Evolutionary conservation across 352 stramenopile species (phyloP).

Genomic region (Phytophthora syringae): DNA sequence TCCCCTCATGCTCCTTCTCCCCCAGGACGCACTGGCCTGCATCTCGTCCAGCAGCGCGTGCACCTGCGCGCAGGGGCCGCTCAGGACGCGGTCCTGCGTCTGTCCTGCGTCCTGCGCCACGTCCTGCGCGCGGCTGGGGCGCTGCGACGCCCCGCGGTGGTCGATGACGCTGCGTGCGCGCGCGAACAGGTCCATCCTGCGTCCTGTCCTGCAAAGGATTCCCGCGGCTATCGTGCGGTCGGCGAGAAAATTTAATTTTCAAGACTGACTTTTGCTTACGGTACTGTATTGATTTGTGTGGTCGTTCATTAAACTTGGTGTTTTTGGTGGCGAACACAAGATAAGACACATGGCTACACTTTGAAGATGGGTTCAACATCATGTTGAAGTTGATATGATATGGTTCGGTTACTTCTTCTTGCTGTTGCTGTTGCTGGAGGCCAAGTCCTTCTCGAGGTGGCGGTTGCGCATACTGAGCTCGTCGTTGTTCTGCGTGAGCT

Average conservation of each 20-base stretch:
- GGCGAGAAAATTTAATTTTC: constrained; percentile 35
- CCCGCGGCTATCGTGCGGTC: constrained; percentile 16
- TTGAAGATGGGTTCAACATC: neutral
- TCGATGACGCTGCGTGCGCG: constrained; percentile 40
- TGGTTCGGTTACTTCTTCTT: constrained; percentile 34
- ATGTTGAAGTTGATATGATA: constrained; percentile 20
- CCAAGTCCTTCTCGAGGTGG: constrained; percentile 65
- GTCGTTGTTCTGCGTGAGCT: constrained; percentile 78
- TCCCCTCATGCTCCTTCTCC: constrained; percentile 68
- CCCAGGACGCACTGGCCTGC: constrained; percentile 49
- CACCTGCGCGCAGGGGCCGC: constrained; percentile 33
- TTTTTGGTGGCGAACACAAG: too few species aligned
- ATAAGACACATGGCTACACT: constrained; percentile 32
- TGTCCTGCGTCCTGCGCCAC: constrained; percentile 5
- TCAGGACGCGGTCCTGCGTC: constrained; percentile 12
- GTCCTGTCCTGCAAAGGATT: constrained; percentile 7
- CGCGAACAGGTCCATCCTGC: constrained; percentile 46
- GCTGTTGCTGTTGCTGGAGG: too few species aligned
- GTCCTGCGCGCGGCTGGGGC: constrained; percentile 10
- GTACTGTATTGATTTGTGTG: constrained; percentile 3
- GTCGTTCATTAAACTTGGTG: too few species aligned
- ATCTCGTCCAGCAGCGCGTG: constrained; percentile 64
- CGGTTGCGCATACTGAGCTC: constrained; percentile 67
- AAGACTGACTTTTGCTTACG: constrained; percentile 33
- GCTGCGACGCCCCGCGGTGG: constrained; percentile 18